Percentiles rank a stretch among this genome's conserved stretches.
Conservation (phyloP, 495 filamentous ascomycete genomes). For the Apiosordaria backusii region DNA sequence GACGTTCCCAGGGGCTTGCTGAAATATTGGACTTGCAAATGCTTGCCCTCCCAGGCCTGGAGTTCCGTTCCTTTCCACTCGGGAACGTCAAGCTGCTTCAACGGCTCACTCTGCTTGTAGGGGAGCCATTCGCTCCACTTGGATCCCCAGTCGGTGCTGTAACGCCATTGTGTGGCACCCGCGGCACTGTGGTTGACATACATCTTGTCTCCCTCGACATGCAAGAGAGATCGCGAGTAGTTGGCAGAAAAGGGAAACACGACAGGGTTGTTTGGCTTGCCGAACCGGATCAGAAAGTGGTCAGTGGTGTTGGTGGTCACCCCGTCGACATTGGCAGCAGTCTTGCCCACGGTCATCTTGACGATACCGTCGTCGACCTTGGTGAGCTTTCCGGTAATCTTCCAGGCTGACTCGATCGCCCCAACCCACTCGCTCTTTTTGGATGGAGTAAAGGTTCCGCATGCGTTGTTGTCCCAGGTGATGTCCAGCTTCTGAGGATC, state of each 20-base stretch:
- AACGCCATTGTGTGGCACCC: constrained; percentile 63
- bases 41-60: constrained; percentile 63
- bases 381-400: constrained; percentile 48
- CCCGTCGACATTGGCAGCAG: constrained; percentile 36
- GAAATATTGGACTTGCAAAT: constrained; percentile 67
- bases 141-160: constrained; percentile 60
- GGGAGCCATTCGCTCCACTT: constrained; percentile 56
- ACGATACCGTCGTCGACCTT: constrained; percentile 61
- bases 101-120: too few species aligned
- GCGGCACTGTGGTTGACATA: constrained; percentile 58
- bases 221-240: constrained; percentile 53
- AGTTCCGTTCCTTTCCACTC: constrained; percentile 60
- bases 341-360: constrained; percentile 57
- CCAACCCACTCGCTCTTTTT: constrained; percentile 31
- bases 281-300: constrained; percentile 52
- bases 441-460: constrained; percentile 25
- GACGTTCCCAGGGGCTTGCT: constrained; percentile 61
- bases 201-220: constrained; percentile 32
- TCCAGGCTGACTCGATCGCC: constrained; percentile 54
- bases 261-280: constrained; percentile 50
- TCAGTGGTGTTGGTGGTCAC: constrained; percentile 49
- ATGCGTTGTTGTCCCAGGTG: constrained; percentile 27
- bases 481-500: constrained; percentile 49
- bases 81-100: too few species aligned
- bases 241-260: constrained; percentile 57